phyloP scores from a whole-genome alignment of 257 asterid genomes.

The Nicotiana paniculata region DNA sequence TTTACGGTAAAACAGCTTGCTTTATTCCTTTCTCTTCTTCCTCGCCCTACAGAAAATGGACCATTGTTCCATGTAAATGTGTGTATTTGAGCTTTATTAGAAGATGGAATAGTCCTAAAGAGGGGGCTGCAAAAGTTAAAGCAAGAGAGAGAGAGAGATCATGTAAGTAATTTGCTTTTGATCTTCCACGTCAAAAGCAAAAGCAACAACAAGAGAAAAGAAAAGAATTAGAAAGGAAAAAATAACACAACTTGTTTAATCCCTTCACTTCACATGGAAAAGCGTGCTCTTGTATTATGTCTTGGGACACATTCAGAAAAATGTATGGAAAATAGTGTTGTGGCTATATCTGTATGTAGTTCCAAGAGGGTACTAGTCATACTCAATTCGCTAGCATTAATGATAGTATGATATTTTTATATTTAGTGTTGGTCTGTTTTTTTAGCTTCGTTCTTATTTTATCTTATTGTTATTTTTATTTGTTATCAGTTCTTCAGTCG shows the following conservation, averaged over 20 bases:
- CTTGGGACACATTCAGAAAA: conserved; percentile 13
- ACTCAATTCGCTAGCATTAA: neutral
- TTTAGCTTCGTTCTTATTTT: too few species aligned
- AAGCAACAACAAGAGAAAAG: conserved; percentile 20
- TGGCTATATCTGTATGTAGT: conserved; percentile 30
- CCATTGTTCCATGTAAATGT: conserved; percentile 42
- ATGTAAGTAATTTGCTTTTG: conserved; percentile 43
- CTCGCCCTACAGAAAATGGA: conserved; percentile 37
- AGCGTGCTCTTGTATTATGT: conserved; percentile 51
- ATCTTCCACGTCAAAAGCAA: conserved; percentile 52
- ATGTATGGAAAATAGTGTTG: conserved; percentile 61
- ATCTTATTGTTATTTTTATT: too few species aligned
- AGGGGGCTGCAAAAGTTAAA: conserved; percentile 59
- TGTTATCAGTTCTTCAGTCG: rapidly evolving
- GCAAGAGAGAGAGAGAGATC: conserved; percentile 24
- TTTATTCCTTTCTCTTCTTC: neutral
- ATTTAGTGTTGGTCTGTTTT: too few species aligned
- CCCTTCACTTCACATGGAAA: conserved; percentile 46
- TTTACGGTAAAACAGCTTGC: conserved; percentile 36
- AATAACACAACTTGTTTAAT: conserved; percentile 1
- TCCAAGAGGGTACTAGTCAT: conserved; percentile 8
- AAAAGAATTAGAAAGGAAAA: neutral
- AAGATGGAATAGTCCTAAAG: conserved; percentile 78
- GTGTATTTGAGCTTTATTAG: conserved; percentile 57
- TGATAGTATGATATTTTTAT: too few species aligned